These are phyloP conservation scores for Crithidia fasciculata DNA, from an alignment of 208 protist genomes.

Conservation along the genomic window DNA sequence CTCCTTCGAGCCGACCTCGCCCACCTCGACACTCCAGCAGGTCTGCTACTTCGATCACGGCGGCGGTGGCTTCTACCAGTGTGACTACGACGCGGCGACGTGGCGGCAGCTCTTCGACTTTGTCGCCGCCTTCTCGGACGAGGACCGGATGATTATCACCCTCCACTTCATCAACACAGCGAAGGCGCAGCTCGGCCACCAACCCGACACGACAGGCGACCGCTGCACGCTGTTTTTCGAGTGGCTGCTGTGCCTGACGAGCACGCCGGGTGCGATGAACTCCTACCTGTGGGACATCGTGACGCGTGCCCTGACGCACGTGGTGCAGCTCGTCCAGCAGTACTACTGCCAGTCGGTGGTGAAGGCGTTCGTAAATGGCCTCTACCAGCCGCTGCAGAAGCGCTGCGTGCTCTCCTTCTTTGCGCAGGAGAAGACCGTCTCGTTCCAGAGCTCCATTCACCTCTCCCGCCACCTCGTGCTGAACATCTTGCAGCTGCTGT, in stretches of 20 bases:
- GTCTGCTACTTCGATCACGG: slow-evolving; percentile 66
- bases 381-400: slow-evolving; percentile 55
- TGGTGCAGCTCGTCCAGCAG: slow-evolving; percentile 57
- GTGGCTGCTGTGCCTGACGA: slow-evolving; percentile 58
- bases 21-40: background rate
- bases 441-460: slow-evolving; percentile 54
- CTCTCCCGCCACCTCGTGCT: slow-evolving; percentile 48
- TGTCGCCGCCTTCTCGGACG: slow-evolving; percentile 45
- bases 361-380: slow-evolving; percentile 45
- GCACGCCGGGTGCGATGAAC: slow-evolving; percentile 43
- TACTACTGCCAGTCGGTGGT: slow-evolving; percentile 53
- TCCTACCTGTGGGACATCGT: slow-evolving; percentile 66
- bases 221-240: slow-evolving; percentile 70
- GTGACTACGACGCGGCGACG: slow-evolving; percentile 68
- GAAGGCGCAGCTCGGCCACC: slow-evolving; percentile 58
- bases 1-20: background rate
- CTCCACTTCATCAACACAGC: slow-evolving; percentile 53
- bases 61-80: slow-evolving; percentile 54
- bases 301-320: slow-evolving; percentile 41
- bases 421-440: slow-evolving; percentile 49
- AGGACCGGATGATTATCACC: slow-evolving; percentile 68
- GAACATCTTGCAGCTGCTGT: slow-evolving; percentile 56
- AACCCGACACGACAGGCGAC: slow-evolving; percentile 44
- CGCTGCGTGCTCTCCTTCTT: slow-evolving; percentile 58
- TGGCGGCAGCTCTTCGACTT: slow-evolving; percentile 68